Evolutionary conservation across 768 basidiomycete species (phyloP).

Genomic region (Hirschioporus abietinus): DNA sequence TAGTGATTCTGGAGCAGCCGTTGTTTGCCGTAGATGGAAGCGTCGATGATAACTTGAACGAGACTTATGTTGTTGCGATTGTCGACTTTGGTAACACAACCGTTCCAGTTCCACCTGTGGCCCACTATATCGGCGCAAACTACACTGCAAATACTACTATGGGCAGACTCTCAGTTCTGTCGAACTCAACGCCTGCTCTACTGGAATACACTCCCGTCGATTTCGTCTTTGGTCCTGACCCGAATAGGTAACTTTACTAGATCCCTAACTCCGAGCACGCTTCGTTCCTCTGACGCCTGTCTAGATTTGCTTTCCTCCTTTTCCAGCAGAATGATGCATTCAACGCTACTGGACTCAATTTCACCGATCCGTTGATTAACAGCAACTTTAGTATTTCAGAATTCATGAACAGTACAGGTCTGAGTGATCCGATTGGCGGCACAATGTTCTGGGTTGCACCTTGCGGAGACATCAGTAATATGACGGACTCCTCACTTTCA

Average conservation of each 20-base stretch:
- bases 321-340: background rate
- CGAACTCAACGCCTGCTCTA: background rate
- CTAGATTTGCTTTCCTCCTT: background rate
- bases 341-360: background rate
- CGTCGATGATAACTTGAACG: background rate
- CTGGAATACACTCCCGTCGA: background rate
- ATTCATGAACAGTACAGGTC: background rate
- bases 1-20: background rate
- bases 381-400: constrained; percentile 2
- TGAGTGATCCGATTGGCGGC: background rate
- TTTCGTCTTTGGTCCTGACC: background rate
- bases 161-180: background rate
- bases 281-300: background rate
- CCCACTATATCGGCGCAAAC: background rate
- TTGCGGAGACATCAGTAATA: background rate
- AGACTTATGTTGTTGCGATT: background rate
- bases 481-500: background rate
- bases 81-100: constrained; percentile 1
- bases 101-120: background rate
- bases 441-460: constrained; percentile 1
- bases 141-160: background rate
- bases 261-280: background rate
- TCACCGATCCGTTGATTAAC: background rate
- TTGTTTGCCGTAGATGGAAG: background rate
- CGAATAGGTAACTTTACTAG: background rate